Percentiles rank a stretch among this genome's conserved stretches.
These are phyloP conservation scores for Gracilaria caudata DNA, from an alignment of 23 red algal genomes.

Conservation along the genomic window DNA sequence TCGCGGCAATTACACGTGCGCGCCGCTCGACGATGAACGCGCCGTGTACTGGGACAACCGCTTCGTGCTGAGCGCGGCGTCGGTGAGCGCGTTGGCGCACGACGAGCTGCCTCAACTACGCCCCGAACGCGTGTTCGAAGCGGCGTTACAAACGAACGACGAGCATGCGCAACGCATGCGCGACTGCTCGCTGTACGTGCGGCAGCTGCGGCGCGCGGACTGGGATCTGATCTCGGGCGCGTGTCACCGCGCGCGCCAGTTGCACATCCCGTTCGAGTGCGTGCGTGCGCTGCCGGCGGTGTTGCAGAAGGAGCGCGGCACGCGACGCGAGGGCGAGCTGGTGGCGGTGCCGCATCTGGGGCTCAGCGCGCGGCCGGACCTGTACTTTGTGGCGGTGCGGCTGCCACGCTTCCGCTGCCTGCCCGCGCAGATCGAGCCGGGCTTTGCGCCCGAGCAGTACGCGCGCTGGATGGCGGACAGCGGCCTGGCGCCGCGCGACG, in stretches of 20 bases:
- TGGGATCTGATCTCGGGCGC: constrained; percentile 31
- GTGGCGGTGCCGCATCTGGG: constrained; percentile 61
- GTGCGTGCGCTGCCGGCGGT: constrained; percentile 57
- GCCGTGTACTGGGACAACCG: constrained; percentile 75
- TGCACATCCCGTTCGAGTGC: constrained; percentile 48
- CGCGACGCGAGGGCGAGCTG: constrained; percentile 3
- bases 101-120: background rate
- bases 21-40: background rate
- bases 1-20: constrained; percentile 45
- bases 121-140: background rate
- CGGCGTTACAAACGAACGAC: background rate
- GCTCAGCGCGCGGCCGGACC: constrained; percentile 40
- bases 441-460: constrained; percentile 33
- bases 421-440: constrained; percentile 51
- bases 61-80: constrained; percentile 36
- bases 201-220: constrained; percentile 60
- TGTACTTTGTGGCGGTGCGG: constrained; percentile 63
- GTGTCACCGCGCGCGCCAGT: background rate
- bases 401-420: constrained; percentile 54
- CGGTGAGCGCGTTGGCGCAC: background rate
- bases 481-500: background rate
- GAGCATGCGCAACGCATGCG: background rate
- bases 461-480: background rate
- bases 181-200: constrained; percentile 42
- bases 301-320: constrained; percentile 16